Base-by-base conservation (phyloP, 305 asterid genomes). In the Salvia sclarea region DNA sequence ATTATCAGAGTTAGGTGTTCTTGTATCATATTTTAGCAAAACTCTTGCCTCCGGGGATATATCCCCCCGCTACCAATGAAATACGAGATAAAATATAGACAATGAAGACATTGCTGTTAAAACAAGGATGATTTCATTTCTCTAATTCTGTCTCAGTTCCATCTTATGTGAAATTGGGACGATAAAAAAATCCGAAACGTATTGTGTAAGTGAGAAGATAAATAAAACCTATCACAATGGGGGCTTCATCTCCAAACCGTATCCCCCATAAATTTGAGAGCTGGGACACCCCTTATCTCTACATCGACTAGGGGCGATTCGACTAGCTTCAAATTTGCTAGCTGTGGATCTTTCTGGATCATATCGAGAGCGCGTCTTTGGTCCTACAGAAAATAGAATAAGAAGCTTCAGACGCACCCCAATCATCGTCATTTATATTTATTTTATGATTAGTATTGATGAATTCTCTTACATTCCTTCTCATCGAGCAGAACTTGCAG, bases 221-320 rank as follows among this genome's bases (percentile, higher is more conserved):
- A 5, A 54, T n/a, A 17, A 5, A 8, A 31, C 44, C 64, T 67
- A 44, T 22, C 2, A 13, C 59, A 4, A 40, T 12, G 53, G 37
- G 28, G 53, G 31, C 38, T 61, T 89, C 82, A 91, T 79, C 82
- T 85, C 98, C 96, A 87, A 66, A 89, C 86, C 3, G 83, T 79
- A 56, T 85, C 95, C 30, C 98, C 98, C 72, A 89, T 82, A 72
- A 82, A 89, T 71, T 83, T 93, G 74, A 91, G 96, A 71, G 94
- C 96, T 7, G 95, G 95, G 70, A 89, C 88, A 13, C 98, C 94
- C 79, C 96, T 85, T 57, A 87, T 87, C 79, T 89, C 95, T 21
- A 84, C 85, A 77, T 91, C 95, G 61, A 89, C 81, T 38, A 91
- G 80, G 28, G 90, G 89, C 57, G 95, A 91, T 8, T 81, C 76